phyloP scores from a whole-genome alignment of 2,329 filamentous ascomycete species.

The Hymenotorrendiella dingleyae region DNA sequence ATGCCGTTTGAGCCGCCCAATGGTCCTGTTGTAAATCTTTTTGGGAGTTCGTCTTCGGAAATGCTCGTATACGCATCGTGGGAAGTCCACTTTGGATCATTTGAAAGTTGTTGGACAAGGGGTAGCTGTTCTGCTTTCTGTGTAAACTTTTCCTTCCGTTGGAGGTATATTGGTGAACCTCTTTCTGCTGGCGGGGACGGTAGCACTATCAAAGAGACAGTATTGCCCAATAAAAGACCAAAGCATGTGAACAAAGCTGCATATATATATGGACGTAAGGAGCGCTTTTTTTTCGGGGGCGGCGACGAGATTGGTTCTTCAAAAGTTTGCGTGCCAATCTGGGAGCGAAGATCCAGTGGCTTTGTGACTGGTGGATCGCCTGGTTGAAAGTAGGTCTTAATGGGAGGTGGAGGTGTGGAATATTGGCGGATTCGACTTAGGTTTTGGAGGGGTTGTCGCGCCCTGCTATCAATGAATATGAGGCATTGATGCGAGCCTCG shows the following conservation, averaged over 20 bases:
- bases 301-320: no score
- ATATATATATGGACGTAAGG: conserved; percentile 28
- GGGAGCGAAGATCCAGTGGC: conserved; percentile 22
- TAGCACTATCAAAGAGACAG: conserved; percentile 35
- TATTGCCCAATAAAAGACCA: conserved; percentile 37
- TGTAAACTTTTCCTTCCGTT: no score
- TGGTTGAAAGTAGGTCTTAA: conserved; percentile 4
- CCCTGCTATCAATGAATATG: no score
- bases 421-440: conserved; percentile 1
- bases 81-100: conserved; percentile 36
- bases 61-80: no score
- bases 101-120: conserved; percentile 40
- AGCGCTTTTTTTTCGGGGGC: conserved; percentile 20
- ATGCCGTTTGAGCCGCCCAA: conserved; percentile 38
- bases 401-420: conserved; percentile 5
- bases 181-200: conserved; percentile 37
- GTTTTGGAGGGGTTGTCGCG: no score
- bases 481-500: no score
- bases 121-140: no score
- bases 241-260: conserved; percentile 35
- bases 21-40: conserved; percentile 38
- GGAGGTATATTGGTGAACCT: conserved; percentile 37
- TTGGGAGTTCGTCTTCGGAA: conserved; percentile 11
- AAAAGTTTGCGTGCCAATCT: conserved; percentile 14
- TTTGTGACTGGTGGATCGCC: conserved; percentile 6